Base-by-base conservation (phyloP, 768 basidiomycete species). In the Boletus rubescentipes region DNA sequence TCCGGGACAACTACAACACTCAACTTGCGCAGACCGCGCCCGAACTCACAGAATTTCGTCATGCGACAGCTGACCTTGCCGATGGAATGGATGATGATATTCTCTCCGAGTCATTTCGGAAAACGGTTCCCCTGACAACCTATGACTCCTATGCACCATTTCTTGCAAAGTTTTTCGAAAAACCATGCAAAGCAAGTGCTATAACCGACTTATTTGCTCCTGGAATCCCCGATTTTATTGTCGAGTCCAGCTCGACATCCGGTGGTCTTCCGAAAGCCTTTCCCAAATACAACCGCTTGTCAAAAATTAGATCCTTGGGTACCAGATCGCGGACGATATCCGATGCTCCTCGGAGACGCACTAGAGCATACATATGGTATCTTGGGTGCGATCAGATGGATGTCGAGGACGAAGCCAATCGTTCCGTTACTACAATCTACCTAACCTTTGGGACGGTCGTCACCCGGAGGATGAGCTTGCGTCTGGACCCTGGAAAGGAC, bases 151-250 rank as follows among this genome's bases (percentile, higher is more conserved):
- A 60, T 14, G 30, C 42, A 6, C 58, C 61, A 4, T 57, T 60
- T 18, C 11, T 60, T 14, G 29, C 55, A 10, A 47, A 30, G 36
- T 46, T 58, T 38, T 45, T 32, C 2, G 44, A 62, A 15, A 53
- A 18, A 21, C 51, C 55, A 3, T 54, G 53, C 10, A 51, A 20
- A 36, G 37, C 29, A 16, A 32, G 26, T 11, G 49, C 23, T 3
- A 9, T 61, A 21, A 23, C 23, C 23, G 9, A 63, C 34, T 30
- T 58, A 5, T 44, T 61, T 44, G 42, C 62, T 3, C 62, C 55
- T 1, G 62, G 62, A 37, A 8, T 63, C 2, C 62, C 62, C n/a
- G 53, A 60, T 39, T 64, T 26, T 30, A 49, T 63, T 9, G 39
- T 21, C n/a, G 29, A 16, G 16, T 64, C 62, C n/a, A 54, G 51